Conservation (phyloP, 768 basidiomycete genomes). For the Podaxis carcinomalis region DNA sequence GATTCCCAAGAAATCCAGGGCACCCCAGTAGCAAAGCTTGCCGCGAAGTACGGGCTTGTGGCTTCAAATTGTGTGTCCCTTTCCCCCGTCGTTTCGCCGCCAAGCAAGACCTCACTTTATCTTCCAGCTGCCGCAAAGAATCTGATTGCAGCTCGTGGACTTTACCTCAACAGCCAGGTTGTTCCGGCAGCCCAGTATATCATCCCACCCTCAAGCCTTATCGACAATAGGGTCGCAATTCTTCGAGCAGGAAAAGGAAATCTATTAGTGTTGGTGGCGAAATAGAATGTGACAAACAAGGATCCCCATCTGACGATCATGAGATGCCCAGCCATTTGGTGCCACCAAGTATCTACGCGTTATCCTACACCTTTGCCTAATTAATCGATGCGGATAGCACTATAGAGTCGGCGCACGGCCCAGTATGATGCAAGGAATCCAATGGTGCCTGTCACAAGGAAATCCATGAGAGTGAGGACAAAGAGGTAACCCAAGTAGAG, state of each 20-base stretch:
- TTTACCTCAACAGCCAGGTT: constrained; percentile 66
- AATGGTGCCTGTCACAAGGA: constrained; percentile 87
- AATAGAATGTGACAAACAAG: constrained; percentile 1
- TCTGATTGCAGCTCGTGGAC: constrained; percentile 58
- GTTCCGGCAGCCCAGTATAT: constrained; percentile 46
- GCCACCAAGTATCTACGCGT: not conserved
- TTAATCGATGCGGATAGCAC: constrained; percentile 75
- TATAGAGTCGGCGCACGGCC: constrained; percentile 83
- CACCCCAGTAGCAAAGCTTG: constrained; percentile 57
- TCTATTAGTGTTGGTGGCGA: constrained; percentile 45
- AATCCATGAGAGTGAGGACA: constrained; percentile 77
- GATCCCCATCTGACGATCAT: not conserved
- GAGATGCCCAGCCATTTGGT: not conserved
- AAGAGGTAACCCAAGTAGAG: constrained; percentile 91
- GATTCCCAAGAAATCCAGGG: constrained; percentile 47
- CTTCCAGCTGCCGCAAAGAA: constrained; percentile 60
- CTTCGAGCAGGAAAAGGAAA: constrained; percentile 76
- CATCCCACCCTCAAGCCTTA: constrained; percentile 40
- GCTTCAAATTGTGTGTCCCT: constrained; percentile 59
- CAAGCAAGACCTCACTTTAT: not conserved
- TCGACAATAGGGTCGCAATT: constrained; percentile 60
- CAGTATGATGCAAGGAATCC: constrained; percentile 90
- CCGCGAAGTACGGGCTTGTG: constrained; percentile 50
- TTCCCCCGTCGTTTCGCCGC: not conserved
- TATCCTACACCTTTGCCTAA: not conserved